Percentiles rank a stretch among this genome's conserved stretches.
phyloP scores from a whole-genome alignment of 2,329 filamentous ascomycete genomes.

The Pseudogymnoascus sp. region DNA sequence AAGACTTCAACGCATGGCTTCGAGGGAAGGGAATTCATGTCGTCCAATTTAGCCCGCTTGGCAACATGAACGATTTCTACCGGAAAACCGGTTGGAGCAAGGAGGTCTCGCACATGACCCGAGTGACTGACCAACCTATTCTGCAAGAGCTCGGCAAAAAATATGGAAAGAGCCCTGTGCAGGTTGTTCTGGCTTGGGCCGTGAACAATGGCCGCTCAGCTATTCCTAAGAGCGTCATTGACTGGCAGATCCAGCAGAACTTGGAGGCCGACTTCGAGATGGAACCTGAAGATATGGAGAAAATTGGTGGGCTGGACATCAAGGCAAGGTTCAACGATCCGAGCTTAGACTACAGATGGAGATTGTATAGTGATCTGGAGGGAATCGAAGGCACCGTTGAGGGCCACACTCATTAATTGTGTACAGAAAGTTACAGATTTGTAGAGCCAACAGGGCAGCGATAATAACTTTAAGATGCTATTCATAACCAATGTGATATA shows the following conservation, averaged over 20 bases:
- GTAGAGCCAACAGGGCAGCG: not conserved
- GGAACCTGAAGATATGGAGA: conserved; percentile 44
- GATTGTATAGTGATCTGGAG: conserved; percentile 23
- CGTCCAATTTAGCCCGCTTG: conserved; percentile 30
- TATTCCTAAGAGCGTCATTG: conserved; percentile 33
- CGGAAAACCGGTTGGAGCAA: conserved; percentile 27
- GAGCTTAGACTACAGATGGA: conserved; percentile 21
- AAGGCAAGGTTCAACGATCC: conserved; percentile 20
- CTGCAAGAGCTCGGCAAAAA: conserved; percentile 24
- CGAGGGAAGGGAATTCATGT: conserved; percentile 27
- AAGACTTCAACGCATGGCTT: conserved; percentile 21
- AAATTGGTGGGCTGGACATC: conserved; percentile 29
- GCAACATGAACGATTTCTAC: conserved; percentile 31
- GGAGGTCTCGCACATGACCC: conserved; percentile 24
- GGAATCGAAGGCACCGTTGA: conserved; percentile 17
- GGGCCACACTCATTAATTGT: conserved; percentile 13
- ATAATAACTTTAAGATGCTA: not conserved
- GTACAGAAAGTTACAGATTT: not conserved
- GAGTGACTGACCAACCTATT: conserved; percentile 25
- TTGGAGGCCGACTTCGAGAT: conserved; percentile 19
- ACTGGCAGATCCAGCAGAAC: conserved; percentile 28
- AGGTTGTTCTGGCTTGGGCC: conserved; percentile 32
- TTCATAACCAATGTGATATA: not conserved
- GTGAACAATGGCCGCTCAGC: conserved; percentile 28
- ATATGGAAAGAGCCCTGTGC: conserved; percentile 28